Conservation (phyloP, 169 alveolate genomes). For the Perkinsus olseni region DNA sequence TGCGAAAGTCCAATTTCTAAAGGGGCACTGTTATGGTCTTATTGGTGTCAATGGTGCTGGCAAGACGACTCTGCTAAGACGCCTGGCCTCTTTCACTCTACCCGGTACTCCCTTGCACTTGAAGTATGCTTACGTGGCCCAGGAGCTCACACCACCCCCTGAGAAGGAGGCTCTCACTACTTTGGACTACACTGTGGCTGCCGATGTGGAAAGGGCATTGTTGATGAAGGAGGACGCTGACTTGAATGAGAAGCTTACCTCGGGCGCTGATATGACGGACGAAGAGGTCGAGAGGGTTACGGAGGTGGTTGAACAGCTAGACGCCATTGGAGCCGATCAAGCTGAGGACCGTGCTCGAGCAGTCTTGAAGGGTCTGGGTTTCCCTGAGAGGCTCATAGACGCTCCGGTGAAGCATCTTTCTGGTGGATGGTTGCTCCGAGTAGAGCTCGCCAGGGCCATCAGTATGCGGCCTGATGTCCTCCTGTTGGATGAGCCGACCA, state of each 20-base stretch:
- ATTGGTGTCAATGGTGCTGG: slow-evolving; percentile 89
- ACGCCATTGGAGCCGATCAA: neutral
- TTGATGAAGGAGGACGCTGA: neutral
- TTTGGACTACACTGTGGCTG: neutral
- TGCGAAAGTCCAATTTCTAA: neutral
- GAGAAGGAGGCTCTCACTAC: neutral
- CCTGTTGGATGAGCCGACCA: slow-evolving; percentile 85
- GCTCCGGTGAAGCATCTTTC: slow-evolving; percentile 78
- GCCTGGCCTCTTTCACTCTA: neutral
- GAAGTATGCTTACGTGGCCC: neutral
- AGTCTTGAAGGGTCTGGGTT: slow-evolving; percentile 73
- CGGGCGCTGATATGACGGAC: slow-evolving; percentile 44
- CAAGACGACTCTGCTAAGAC: slow-evolving; percentile 75
- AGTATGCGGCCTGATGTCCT: slow-evolving; percentile 77
- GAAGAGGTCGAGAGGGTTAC: slow-evolving; percentile 53
- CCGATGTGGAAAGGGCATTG: neutral
- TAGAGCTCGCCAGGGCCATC: slow-evolving; percentile 77
- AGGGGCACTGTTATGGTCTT: slow-evolving; percentile 12
- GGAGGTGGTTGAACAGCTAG: neutral
- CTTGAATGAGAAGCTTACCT: neutral
- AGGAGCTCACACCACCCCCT: neutral
- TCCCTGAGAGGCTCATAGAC: slow-evolving; percentile 70
- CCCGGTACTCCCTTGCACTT: neutral
- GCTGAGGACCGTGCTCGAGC: slow-evolving; percentile 18
- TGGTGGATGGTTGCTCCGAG: slow-evolving; percentile 85